Evolutionary conservation across 257 asterid species (phyloP), one percentile per base, ranked within the genome.

Genomic region (Osmanthus fragrans): DNA sequence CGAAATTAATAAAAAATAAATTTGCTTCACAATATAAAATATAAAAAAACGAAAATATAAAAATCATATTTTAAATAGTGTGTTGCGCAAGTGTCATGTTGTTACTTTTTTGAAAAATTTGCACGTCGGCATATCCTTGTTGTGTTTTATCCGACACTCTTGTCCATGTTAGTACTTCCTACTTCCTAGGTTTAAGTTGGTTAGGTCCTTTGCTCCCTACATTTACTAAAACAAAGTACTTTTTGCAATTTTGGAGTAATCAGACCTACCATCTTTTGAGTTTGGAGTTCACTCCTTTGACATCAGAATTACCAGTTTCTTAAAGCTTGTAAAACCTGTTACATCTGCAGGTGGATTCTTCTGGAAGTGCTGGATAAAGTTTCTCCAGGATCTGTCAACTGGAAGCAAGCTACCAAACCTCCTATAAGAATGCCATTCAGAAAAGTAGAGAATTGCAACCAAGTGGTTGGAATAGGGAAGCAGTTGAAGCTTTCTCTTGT

Each of bases 381-480:
- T 78, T 82, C 83, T 79, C 91, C 97, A 7, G 97, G 93, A 83
- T 87, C 96, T 9, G 97, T 92, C 76, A 85, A 87, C 83, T 95
- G 97, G 97, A 92, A 89, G 85, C 96, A 90, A 5, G 90, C 98
- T 47, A 86, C 99, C 74, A 95, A 90, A 86, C 97, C 99, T 79
- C 99, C 99, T 21, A 95, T 95, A 77, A 92, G 92, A 84, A 92
- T 91, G 98, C 96, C 94, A 13, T 95, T 95, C 75, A 84, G 94
- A 72, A 95, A 95, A 87, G 97, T 95, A 60, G 99, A 95, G 86
- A 95, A 95, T 80, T 92, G 98, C 87, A 95, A 95, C 86, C 99
- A 95, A 86, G 98, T 92, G 13, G 87, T 95, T 79, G 79, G 84
- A 82, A 91, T 91, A 33, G 98, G 97, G 87, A 92, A 86, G 86